A percentile compares a stretch with the other conserved stretches of the same genome.
Conservation (phyloP, 2,329 filamentous ascomycete genomes). For the Fusarium burgessii region DNA sequence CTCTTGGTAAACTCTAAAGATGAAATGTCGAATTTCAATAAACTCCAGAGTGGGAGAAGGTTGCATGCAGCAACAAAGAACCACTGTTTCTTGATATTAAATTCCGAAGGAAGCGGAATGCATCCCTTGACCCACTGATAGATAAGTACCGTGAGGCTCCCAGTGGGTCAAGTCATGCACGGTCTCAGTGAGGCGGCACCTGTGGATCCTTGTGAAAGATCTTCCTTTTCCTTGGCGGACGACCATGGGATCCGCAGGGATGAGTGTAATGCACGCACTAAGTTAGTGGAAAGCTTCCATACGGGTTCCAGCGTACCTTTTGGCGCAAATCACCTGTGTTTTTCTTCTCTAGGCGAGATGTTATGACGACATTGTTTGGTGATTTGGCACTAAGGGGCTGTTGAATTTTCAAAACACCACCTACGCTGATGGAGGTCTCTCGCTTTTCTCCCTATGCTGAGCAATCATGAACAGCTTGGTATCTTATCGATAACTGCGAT, state of each 20-base stretch:
- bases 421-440: not conserved
- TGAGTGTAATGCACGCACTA: constrained; percentile 9
- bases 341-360: not conserved
- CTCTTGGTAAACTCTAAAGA: not conserved
- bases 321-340: not conserved
- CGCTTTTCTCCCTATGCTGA: not conserved
- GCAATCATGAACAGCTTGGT: not conserved
- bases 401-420: not conserved
- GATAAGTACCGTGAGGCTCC: constrained; percentile 23
- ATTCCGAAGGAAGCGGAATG: constrained; percentile 2
- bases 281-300: constrained; percentile 7
- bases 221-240: constrained; percentile 19
- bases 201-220: constrained; percentile 16
- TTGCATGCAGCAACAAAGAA: not conserved
- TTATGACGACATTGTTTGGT: constrained; percentile 17
- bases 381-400: not conserved
- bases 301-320: constrained; percentile 8
- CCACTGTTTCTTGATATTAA: not conserved
- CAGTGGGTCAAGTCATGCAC: constrained; percentile 10
- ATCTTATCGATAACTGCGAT: not conserved
- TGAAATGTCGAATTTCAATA: not conserved
- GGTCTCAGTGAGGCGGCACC: constrained; percentile 17
- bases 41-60: not conserved
- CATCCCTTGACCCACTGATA: constrained; percentile 21
- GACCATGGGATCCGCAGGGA: constrained; percentile 8